phyloP scores from a whole-genome alignment of 2,329 filamentous ascomycete species.

The Aspergillus luchuensis region DNA sequence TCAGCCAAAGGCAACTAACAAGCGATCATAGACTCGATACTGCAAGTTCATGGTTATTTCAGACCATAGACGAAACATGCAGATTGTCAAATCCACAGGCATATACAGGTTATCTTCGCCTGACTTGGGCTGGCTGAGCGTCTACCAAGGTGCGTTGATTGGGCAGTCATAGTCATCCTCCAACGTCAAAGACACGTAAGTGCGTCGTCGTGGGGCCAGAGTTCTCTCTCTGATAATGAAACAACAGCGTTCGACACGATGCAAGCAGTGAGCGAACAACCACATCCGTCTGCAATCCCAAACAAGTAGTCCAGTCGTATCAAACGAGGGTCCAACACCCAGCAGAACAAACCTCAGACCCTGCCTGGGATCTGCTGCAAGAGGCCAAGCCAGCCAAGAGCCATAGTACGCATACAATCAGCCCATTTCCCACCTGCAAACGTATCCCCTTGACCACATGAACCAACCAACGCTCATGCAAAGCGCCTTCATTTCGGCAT shows the following conservation, averaged over 20 bases:
- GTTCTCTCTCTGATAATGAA: neutral
- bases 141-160: neutral
- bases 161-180: neutral
- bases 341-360: neutral
- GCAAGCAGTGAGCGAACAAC: neutral
- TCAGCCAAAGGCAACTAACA: neutral
- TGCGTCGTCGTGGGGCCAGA: neutral
- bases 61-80: neutral
- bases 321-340: neutral
- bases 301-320: neutral
- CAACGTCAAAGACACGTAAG: neutral
- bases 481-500: conserved; percentile 1
- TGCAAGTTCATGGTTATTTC: neutral
- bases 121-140: neutral
- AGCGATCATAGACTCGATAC: neutral
- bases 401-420: neutral
- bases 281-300: neutral
- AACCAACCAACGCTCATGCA: neutral
- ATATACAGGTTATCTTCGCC: neutral
- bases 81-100: neutral
- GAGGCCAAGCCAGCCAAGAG: neutral
- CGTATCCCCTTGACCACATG: neutral
- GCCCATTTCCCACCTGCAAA: neutral
- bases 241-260: neutral
- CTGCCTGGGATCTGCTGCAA: neutral